Evolutionary conservation across 192 early-diverging fungal species (phyloP).

Genomic region (Chytriomyces sp.): DNA sequence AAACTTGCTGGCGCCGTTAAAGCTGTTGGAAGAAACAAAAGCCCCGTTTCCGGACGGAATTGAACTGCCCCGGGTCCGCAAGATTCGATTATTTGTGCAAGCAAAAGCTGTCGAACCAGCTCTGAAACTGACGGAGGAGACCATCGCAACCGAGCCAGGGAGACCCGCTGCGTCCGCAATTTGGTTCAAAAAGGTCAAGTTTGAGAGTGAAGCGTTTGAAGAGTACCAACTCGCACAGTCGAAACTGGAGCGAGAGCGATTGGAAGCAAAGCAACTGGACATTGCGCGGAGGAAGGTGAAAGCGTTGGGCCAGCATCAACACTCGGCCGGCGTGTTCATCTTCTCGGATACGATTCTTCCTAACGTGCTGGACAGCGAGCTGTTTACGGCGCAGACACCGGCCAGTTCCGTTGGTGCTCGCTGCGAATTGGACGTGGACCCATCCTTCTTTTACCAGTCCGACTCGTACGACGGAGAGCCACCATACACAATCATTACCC

Average conservation of each 20-base stretch:
- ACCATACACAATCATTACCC: slow-evolving; percentile 2
- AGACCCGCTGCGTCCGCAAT: not conserved
- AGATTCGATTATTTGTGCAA: slow-evolving; percentile 28
- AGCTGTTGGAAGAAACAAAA: slow-evolving; percentile 11
- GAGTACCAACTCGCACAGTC: not conserved
- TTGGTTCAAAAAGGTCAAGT: slow-evolving; percentile 26
- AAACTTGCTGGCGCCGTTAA: slow-evolving; percentile 18
- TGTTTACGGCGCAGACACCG: not conserved
- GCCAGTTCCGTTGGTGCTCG: not conserved
- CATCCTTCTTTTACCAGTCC: not conserved
- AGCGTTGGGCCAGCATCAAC: slow-evolving; percentile 4
- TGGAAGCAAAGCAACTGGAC: not conserved
- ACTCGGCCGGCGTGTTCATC: slow-evolving; percentile 22
- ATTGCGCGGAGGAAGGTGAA: not conserved
- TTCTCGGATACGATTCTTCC: not conserved
- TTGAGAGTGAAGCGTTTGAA: not conserved
- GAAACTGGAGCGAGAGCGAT: not conserved
- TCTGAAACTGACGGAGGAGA: not conserved
- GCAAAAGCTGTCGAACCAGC: slow-evolving; percentile 25
- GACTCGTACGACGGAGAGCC: slow-evolving; percentile 2
- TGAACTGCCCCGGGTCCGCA: slow-evolving; percentile 17
- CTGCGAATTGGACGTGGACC: slow-evolving; percentile 31
- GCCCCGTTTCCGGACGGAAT: slow-evolving; percentile 17
- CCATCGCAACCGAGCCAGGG: not conserved
- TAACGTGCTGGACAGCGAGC: not conserved